phyloP scores from a whole-genome alignment of 805 yeast species.

The Pichia gijzeniarum region DNA sequence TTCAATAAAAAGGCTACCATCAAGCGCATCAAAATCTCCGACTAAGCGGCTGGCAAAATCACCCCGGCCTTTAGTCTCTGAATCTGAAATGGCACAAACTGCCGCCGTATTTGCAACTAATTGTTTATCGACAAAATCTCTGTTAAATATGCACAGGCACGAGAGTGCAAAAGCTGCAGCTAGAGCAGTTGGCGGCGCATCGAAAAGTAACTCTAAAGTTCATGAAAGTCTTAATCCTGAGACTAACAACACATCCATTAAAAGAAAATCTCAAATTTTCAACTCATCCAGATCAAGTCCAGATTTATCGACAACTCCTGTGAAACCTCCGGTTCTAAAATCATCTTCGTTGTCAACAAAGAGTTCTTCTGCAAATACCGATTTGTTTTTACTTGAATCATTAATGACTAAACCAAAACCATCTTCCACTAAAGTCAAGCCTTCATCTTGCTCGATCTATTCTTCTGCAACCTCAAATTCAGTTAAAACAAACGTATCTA shows the following conservation, averaged over 20 bases:
- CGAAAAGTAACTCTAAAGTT: too few species aligned
- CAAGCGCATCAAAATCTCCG: slow-evolving; percentile 1
- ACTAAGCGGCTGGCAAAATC: slow-evolving; percentile 5
- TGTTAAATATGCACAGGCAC: not conserved
- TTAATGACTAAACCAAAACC: not conserved
- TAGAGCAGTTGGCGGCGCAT: slow-evolving; percentile 5
- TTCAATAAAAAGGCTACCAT: slow-evolving; percentile 2
- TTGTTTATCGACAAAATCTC: not conserved
- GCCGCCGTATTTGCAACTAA: slow-evolving; percentile 8
- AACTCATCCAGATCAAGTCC: not conserved
- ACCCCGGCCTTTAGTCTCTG: not conserved
- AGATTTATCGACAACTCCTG: not conserved
- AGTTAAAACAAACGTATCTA: not conserved
- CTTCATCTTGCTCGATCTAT: slow-evolving; percentile 8
- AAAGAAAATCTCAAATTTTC: not conserved
- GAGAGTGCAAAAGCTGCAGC: slow-evolving; percentile 12
- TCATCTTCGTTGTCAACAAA: not conserved
- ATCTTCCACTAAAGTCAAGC: not conserved
- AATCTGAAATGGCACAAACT: slow-evolving; percentile 7
- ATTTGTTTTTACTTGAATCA: not conserved
- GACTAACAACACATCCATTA: not conserved
- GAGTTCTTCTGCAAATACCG: not conserved
- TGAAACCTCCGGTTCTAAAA: not conserved
- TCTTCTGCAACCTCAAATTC: slow-evolving; percentile 6
- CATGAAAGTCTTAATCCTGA: not conserved